These are phyloP conservation scores for Eutrema yunnanense DNA, from an alignment of 345 rosid species.

Conservation along the genomic window DNA sequence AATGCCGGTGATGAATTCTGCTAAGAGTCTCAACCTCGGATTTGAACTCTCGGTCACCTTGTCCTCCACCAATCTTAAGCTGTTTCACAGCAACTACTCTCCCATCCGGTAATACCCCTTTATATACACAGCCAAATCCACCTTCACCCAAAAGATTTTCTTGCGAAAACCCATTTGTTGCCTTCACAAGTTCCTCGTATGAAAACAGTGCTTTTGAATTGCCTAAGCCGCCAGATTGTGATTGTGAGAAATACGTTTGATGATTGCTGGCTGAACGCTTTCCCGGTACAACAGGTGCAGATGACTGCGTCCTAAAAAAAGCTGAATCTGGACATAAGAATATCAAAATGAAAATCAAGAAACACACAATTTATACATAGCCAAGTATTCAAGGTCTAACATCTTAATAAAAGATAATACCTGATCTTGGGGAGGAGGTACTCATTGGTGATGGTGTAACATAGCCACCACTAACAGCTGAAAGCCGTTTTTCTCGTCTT, in stretches of 20 bases:
- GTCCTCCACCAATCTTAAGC: conserved; percentile 76
- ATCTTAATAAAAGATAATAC: conserved; percentile 28
- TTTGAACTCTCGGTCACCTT: conserved; percentile 91
- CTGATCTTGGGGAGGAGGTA: conserved; percentile 63
- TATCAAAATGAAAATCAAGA: not conserved
- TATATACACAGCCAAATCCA: conserved; percentile 87
- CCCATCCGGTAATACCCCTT: conserved; percentile 87
- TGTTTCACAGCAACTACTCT: conserved; percentile 92
- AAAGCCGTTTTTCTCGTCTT: conserved; percentile 47
- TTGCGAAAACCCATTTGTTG: conserved; percentile 74
- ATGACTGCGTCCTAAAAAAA: conserved; percentile 43
- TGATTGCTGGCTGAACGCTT: conserved; percentile 50
- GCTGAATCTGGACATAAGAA: conserved; percentile 49
- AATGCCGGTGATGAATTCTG: conserved; percentile 89
- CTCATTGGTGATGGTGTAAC: conserved; percentile 53
- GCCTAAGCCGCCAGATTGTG: conserved; percentile 62
- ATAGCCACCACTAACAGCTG: conserved; percentile 52
- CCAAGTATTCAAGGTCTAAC: not conserved
- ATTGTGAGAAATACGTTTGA: conserved; percentile 39
- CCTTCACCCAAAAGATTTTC: conserved; percentile 91
- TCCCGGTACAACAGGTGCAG: conserved; percentile 51
- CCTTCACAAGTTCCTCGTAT: conserved; percentile 59
- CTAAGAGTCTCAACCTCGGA: conserved; percentile 90
- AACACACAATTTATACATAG: not conserved
- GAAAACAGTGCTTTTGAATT: conserved; percentile 68